Percentiles rank a stretch among this genome's conserved stretches.
phyloP scores from a whole-genome alignment of 2,329 filamentous ascomycete species.

The Microdochium nivale region DNA sequence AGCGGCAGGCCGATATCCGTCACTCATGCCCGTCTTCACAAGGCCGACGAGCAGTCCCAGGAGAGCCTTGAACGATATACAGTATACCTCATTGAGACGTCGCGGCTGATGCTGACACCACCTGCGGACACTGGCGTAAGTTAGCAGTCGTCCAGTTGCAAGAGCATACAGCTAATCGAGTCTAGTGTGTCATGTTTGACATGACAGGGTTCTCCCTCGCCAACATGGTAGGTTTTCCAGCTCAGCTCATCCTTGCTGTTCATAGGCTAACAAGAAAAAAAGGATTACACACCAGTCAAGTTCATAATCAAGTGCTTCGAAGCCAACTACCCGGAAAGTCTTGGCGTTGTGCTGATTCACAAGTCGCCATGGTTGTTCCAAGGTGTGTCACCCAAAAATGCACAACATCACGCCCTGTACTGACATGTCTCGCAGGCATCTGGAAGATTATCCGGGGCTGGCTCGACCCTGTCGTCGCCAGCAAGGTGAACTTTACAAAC shows the following conservation, averaged over 20 bases:
- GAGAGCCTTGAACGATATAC: slow-evolving; percentile 81
- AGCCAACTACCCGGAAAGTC: slow-evolving; percentile 91
- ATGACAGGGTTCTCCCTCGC: slow-evolving; percentile 90
- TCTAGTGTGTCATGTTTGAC: slow-evolving; percentile 83
- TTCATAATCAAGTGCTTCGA: slow-evolving; percentile 99
- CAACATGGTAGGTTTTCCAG: slow-evolving; percentile 64
- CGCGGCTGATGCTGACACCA: slow-evolving; percentile 69
- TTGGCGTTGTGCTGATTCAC: slow-evolving; percentile 86
- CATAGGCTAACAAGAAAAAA: slow-evolving; percentile 9
- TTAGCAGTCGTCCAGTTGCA: slow-evolving; percentile 10
- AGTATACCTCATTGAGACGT: slow-evolving; percentile 89
- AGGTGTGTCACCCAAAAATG: slow-evolving; percentile 46
- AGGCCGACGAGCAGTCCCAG: slow-evolving; percentile 71
- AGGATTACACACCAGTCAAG: slow-evolving; percentile 92
- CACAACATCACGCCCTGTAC: slow-evolving; percentile 23
- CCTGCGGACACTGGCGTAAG: slow-evolving; percentile 88
- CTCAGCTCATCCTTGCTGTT: background rate
- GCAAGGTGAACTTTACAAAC: slow-evolving; percentile 90
- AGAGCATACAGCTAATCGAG: background rate
- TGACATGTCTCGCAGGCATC: slow-evolving; percentile 54
- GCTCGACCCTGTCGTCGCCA: slow-evolving; percentile 92
- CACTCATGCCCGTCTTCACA: slow-evolving; percentile 76
- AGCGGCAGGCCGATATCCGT: slow-evolving; percentile 78
- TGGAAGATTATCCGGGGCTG: slow-evolving; percentile 94
- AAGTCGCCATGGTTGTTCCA: slow-evolving; percentile 97